Base-by-base conservation (phyloP, 1,284 basidiomycete genomes). In the Ustilago vetiveriae region DNA sequence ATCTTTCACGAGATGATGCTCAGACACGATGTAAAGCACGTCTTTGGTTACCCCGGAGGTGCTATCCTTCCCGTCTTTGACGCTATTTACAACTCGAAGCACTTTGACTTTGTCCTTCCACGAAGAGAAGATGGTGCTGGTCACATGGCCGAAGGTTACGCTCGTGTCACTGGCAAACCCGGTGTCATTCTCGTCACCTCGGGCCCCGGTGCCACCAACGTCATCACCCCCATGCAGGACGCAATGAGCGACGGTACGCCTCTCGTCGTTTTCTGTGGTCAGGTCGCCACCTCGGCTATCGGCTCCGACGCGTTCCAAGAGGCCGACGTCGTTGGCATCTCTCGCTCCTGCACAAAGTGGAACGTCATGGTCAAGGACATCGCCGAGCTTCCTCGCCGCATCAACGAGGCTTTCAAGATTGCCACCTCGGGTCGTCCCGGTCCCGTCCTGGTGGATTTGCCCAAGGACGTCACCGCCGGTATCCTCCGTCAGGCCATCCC, bases 1-100 rank as follows among this genome's bases (percentile, higher is more conserved):
- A 97, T 98, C 81, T 97, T 98, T 85, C 94, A 98, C 83, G 94
- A 98, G 84, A 98, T 98, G 95, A 97, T 98, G 92, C 89, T 94
- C 58, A 87, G 95, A 51, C 95, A 98, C 83, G 88, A 88, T 57
- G 94, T 98, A 79, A 96, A 95, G 84, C 92, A 98, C 81, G 88
- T 98, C 47, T 98, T 98, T 81, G 95, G 95, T 42, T 98, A 98
- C 84, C 95, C 95, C 16, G 95, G 95, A 43, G 94, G 94, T 65
- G 95, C 95, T 44, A 98, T 98, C 81, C 88, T 98, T 17, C 96
- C 95, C 74, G 95, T 98, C 36, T 98, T 98, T 83, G 95, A 98
- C 83, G 95, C 96, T 80, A 98, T 98, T 83, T 90, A 98, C 87
- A 91, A 97, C 84, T 97, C 94, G 10, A 88, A 89, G 16, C 89